Evolutionary conservation across 1,284 basidiomycete species (phyloP).

Genomic region (Papiliotrema terrestris): DNA sequence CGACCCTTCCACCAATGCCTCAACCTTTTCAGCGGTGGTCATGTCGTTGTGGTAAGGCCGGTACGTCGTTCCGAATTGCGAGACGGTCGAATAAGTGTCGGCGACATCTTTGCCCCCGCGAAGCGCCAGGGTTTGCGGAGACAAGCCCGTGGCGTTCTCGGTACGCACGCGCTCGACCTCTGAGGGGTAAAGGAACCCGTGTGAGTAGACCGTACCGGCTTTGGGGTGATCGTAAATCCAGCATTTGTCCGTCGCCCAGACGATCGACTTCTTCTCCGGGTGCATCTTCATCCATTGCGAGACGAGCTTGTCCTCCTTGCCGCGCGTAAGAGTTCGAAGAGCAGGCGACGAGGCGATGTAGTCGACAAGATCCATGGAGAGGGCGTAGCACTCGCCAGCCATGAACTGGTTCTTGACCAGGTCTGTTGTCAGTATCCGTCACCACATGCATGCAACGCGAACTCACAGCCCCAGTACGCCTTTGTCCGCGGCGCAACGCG

Average conservation of each 20-base stretch:
- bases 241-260: constrained; percentile 89
- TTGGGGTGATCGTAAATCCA: constrained; percentile 99
- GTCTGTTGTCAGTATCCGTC: constrained; percentile 50
- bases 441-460: background rate
- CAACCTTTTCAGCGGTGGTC: constrained; percentile 66
- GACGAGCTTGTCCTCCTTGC: constrained; percentile 91
- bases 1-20: constrained; percentile 87
- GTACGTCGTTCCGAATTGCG: constrained; percentile 79
- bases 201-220: constrained; percentile 86
- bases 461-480: constrained; percentile 83
- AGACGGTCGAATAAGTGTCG: constrained; percentile 74
- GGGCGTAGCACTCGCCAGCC: constrained; percentile 91
- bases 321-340: constrained; percentile 66
- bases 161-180: constrained; percentile 67
- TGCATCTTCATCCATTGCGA: constrained; percentile 90
- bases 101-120: constrained; percentile 33
- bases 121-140: constrained; percentile 10
- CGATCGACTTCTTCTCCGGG: constrained; percentile 71
- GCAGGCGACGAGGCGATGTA: constrained; percentile 74
- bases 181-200: constrained; percentile 95
- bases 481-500: constrained; percentile 67
- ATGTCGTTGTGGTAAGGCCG: constrained; percentile 66
- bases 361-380: constrained; percentile 85
- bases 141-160: constrained; percentile 36
- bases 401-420: constrained; percentile 92